Conservation (phyloP, 75 land plant species). For the Isoetes taiwanensis region DNA sequence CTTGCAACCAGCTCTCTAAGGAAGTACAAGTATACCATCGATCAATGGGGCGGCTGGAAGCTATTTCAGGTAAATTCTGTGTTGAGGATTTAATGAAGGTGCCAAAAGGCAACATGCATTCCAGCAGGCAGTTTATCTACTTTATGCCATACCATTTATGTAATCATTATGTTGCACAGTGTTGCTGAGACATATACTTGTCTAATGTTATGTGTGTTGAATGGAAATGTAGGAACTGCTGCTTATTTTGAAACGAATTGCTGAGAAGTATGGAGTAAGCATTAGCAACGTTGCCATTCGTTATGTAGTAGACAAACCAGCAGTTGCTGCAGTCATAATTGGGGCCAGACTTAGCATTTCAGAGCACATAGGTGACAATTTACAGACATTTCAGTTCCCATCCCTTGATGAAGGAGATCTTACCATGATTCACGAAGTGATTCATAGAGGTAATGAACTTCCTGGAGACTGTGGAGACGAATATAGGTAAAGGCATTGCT, state of each 20-base stretch:
- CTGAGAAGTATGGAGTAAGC: slow-evolving; percentile 20
- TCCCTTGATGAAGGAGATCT: slow-evolving; percentile 20
- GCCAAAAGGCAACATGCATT: neutral
- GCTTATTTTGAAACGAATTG: slow-evolving; percentile 16
- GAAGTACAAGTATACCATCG: slow-evolving; percentile 21
- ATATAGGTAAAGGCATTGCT: slow-evolving; percentile 13
- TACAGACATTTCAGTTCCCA: slow-evolving; percentile 15
- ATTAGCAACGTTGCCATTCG: slow-evolving; percentile 24
- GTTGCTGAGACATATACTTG: neutral
- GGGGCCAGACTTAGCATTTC: slow-evolving; percentile 26
- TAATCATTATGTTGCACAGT: neutral
- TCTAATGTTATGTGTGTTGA: neutral
- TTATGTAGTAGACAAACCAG: slow-evolving; percentile 26
- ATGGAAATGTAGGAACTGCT: slow-evolving; percentile 12
- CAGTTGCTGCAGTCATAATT: slow-evolving; percentile 21
- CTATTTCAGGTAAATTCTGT: slow-evolving; percentile 17
- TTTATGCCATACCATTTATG: neutral
- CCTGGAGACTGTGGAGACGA: slow-evolving; percentile 29
- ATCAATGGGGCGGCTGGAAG: slow-evolving; percentile 29
- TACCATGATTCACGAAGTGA: slow-evolving; percentile 17
- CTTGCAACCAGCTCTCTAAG: slow-evolving; percentile 22
- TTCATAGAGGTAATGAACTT: slow-evolving; percentile 17
- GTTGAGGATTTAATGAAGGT: neutral
- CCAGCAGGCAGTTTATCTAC: neutral
- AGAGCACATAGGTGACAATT: slow-evolving; percentile 25